A percentile compares a stretch with the other conserved stretches of the same genome.
Evolutionary conservation across 208 protist species (phyloP).

Genomic region (Willaertia magna): DNA sequence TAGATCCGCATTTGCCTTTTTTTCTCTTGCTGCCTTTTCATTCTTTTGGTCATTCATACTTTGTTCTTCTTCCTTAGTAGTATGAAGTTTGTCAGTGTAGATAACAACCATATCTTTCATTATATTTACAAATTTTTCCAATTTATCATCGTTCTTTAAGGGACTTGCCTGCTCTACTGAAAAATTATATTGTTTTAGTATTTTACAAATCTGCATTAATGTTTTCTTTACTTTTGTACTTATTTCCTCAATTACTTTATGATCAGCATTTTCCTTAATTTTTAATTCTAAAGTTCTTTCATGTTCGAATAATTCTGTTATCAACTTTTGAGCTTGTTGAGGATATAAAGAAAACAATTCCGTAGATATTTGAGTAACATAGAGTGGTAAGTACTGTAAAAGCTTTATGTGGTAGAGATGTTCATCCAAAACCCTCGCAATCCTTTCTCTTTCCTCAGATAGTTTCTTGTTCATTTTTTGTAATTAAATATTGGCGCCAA

Average conservation of each 20-base stretch:
- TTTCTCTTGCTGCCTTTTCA: background rate
- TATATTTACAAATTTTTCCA: background rate
- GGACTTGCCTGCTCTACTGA: background rate
- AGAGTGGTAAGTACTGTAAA: background rate
- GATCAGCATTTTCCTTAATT: background rate
- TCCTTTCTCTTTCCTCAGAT: background rate
- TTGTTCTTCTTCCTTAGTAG: background rate
- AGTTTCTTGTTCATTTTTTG: background rate
- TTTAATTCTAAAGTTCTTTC: background rate
- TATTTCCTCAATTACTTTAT: background rate
- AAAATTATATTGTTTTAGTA: background rate
- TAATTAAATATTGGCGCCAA: too few species aligned
- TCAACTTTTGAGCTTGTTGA: background rate
- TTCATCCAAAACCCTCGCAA: background rate
- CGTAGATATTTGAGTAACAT: background rate
- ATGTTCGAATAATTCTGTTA: background rate
- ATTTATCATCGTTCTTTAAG: background rate
- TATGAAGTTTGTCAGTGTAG: background rate
- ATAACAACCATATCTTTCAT: background rate
- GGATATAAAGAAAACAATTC: background rate
- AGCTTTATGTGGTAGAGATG: background rate
- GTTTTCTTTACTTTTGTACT: background rate
- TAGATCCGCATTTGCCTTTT: background rate
- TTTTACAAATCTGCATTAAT: background rate
- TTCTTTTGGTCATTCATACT: background rate